Evolutionary conservation across 345 rosid genomes (phyloP).

Genomic region (Eucalyptus sideroxylon): DNA sequence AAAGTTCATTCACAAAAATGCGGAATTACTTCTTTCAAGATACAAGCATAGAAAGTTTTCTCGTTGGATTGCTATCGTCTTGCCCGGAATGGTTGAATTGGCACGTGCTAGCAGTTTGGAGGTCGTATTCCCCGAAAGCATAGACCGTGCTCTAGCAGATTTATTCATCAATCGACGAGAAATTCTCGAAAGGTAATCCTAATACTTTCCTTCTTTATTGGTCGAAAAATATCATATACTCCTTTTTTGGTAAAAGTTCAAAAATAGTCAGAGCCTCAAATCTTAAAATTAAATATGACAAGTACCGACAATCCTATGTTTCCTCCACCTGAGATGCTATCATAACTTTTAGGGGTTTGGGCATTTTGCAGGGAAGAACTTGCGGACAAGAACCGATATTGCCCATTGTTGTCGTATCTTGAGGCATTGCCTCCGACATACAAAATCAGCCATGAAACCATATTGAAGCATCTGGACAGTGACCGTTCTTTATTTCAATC

Average conservation of each 20-base stretch:
- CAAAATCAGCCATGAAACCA: constrained; percentile 2
- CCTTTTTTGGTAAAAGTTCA: too few species aligned
- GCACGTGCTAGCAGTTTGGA: constrained; percentile 19
- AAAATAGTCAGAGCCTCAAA: background rate
- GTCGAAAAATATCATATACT: background rate
- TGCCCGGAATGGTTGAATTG: constrained; percentile 36
- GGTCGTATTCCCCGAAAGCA: constrained; percentile 1
- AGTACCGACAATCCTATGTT: background rate
- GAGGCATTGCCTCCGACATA: constrained; percentile 23
- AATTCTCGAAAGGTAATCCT: constrained; percentile 25
- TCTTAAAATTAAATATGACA: background rate
- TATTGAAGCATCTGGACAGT: background rate
- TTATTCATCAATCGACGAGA: constrained; percentile 11
- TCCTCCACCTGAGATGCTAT: background rate
- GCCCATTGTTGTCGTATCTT: constrained; percentile 29
- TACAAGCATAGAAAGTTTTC: constrained; percentile 2
- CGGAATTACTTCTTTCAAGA: constrained; percentile 13
- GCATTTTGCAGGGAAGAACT: constrained; percentile 18
- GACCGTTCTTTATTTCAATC: constrained; percentile 57
- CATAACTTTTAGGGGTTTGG: background rate
- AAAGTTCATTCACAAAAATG: constrained; percentile 16
- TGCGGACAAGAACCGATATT: constrained; percentile 5
- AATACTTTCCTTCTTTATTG: background rate
- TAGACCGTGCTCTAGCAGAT: background rate
- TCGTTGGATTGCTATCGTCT: constrained; percentile 38